phyloP scores from a whole-genome alignment of 2,329 filamentous ascomycete genomes.

The Blastomyces emzantsi region DNA sequence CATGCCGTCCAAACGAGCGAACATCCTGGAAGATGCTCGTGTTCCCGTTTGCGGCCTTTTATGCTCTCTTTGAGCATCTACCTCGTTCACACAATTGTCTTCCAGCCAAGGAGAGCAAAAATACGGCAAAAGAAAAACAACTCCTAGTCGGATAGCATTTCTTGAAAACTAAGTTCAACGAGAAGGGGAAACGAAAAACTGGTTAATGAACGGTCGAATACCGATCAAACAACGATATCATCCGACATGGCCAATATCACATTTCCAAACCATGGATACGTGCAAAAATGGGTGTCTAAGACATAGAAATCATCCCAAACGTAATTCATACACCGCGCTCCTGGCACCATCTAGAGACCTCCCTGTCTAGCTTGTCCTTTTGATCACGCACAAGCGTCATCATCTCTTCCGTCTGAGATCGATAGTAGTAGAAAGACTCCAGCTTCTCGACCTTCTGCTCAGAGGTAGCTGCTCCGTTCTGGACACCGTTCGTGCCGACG shows the following conservation, averaged over 20 bases:
- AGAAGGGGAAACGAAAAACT: not conserved
- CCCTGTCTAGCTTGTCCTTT: constrained; percentile 32
- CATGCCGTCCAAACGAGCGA: not conserved
- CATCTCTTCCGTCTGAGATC: constrained; percentile 25
- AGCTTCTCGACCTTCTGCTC: constrained; percentile 15
- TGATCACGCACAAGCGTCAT: constrained; percentile 29
- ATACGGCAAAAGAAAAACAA: not conserved
- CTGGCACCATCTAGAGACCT: constrained; percentile 40
- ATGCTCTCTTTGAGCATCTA: not conserved
- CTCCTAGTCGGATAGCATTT: not conserved
- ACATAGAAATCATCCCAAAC: not conserved
- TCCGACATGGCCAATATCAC: not conserved
- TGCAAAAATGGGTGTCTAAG: not conserved
- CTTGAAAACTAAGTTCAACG: not conserved
- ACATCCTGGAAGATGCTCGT: not conserved
- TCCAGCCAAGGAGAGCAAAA: not conserved
- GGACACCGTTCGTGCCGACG: constrained; percentile 8
- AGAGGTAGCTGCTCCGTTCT: constrained; percentile 12
- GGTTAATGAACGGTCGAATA: not conserved
- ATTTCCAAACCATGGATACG: not conserved
- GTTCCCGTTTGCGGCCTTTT: not conserved
- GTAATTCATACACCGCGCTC: constrained; percentile 33
- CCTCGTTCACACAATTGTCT: not conserved
- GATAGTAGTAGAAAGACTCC: constrained; percentile 20
- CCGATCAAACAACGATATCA: not conserved